Base-by-base conservation (phyloP, 2,329 filamentous ascomycete genomes). In the Phyllosticta paracitricarpa region DNA sequence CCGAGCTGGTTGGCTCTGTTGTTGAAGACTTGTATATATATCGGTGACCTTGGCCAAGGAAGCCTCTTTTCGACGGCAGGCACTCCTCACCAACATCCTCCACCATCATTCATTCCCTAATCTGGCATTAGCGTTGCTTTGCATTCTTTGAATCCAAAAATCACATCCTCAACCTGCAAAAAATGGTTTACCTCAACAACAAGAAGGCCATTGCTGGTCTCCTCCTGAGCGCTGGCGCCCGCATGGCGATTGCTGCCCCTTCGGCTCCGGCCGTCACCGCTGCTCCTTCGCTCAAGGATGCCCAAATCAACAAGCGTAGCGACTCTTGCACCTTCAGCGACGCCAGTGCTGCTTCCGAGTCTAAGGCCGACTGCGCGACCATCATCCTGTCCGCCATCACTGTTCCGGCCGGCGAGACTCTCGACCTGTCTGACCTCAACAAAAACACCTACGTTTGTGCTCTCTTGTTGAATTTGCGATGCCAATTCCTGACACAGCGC, bases 401-500 rank as follows among this genome's bases (percentile, higher is more conserved):
- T 5, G 62, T 63, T 24, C 62, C 62, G 2, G 56, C 62, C 54
- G 62, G 59, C 54, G 59, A 61, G 59, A 85, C 83, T 3, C 78
- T 87, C 2, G 82, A 86, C 67, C 69, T 87, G 63, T 82, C 82
- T 12, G 73, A 75, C 22, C 75, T 85, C 51, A 76, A 76, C 1
- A 68, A 72, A 19, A 56, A 57, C 56, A 63, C 62, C 57, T 80
- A 82, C 54, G 59, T 60, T 24, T 1, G 54, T 17, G 2, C 35
- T 19, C 54, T 6, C 4, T 25, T 2, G 5, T 24, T 8, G 26
- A 14, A 54, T 25, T 54, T 26, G 6, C 5, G 6, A 28, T 54
- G 53, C 53, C 17, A 7, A 28, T 24, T 28, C 10, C 17, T 24
- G 8, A 24, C 53, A 19, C 24, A 19, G 4, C 7, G 22, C 54